phyloP scores from a whole-genome alignment of 2,329 filamentous ascomycete genomes.

The Albifimbria verrucaria region DNA sequence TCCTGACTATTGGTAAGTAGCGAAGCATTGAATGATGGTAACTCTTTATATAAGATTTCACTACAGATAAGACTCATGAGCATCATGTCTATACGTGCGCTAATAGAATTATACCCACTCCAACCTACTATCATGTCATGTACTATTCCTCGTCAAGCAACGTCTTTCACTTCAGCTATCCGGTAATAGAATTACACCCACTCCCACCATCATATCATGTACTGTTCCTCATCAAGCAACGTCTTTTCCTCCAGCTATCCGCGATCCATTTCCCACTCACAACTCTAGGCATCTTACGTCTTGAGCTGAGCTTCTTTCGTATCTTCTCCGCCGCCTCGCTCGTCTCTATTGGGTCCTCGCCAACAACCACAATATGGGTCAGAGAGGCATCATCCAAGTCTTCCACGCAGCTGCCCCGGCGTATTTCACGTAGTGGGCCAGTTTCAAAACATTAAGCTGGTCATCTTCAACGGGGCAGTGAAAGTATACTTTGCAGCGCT shows the following conservation, averaged over 20 bases:
- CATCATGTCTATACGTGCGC: too few species aligned
- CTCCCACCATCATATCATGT: conserved; percentile 23
- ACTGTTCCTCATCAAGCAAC: conserved; percentile 73
- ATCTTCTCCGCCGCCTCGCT: conserved; percentile 38
- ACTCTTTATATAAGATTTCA: too few species aligned
- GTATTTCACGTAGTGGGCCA: conserved; percentile 62
- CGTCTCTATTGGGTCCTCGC: conserved; percentile 34
- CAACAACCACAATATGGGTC: conserved; percentile 68
- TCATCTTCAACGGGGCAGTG: conserved; percentile 23
- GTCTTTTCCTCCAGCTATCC: conserved; percentile 78
- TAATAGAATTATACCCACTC: background rate
- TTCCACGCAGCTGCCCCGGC: conserved; percentile 60
- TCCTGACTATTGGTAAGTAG: conserved; percentile 82
- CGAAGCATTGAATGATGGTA: too few species aligned
- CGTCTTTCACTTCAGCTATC: conserved; percentile 50
- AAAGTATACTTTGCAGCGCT: conserved; percentile 41
- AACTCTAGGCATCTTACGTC: conserved; percentile 60
- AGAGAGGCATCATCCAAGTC: conserved; percentile 48
- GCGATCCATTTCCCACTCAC: conserved; percentile 72
- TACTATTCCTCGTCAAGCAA: conserved; percentile 74
- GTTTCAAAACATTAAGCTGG: conserved; percentile 34
- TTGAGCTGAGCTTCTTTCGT: conserved; percentile 40
- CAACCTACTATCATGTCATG: conserved; percentile 19
- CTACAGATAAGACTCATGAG: too few species aligned
- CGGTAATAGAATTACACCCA: background rate